Conservation (phyloP, 78 protist genomes). For the Bodo saltans region DNA sequence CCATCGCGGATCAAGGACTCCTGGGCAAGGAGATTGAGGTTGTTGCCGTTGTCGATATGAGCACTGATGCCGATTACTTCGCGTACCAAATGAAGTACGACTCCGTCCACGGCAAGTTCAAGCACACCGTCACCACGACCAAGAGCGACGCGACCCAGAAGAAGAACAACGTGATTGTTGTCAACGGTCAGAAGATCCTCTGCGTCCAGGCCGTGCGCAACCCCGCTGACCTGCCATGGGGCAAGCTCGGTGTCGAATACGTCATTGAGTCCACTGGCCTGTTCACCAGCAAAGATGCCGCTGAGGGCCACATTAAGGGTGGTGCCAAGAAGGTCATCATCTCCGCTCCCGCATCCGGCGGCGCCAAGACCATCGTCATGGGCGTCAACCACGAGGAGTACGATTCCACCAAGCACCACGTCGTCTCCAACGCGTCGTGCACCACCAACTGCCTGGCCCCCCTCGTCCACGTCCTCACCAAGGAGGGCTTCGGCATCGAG, state of each 20-base stretch:
- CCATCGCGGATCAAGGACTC: constrained; percentile 26
- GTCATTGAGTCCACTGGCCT: constrained; percentile 98
- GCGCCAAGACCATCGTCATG: constrained; percentile 96
- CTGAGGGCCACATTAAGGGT: constrained; percentile 73
- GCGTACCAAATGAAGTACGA: constrained; percentile 87
- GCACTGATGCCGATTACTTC: constrained; percentile 87
- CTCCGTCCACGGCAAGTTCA: constrained; percentile 92
- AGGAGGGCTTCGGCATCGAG: constrained; percentile 91
- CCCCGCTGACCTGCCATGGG: constrained; percentile 83
- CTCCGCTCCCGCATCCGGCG: constrained; percentile 94
- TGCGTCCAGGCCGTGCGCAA: constrained; percentile 55
- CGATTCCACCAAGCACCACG: constrained; percentile 37
- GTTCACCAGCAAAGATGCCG: constrained; percentile 79
- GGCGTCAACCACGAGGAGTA: constrained; percentile 93
- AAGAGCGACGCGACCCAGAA: constrained; percentile 34
- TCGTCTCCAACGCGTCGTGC: constrained; percentile 97
- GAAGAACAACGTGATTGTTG: constrained; percentile 43
- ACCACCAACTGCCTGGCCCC: constrained; percentile 99
- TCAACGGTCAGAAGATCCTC: constrained; percentile 75
- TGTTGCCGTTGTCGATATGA: constrained; percentile 95
- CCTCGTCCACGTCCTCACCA: constrained; percentile 81
- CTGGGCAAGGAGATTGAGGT: constrained; percentile 37
- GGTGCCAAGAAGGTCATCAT: constrained; percentile 97
- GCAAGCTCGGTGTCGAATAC: constrained; percentile 49
- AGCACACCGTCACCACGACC: constrained; percentile 64